Conservation (phyloP, 768 basidiomycete species). For the Hygrocybe punicea region DNA sequence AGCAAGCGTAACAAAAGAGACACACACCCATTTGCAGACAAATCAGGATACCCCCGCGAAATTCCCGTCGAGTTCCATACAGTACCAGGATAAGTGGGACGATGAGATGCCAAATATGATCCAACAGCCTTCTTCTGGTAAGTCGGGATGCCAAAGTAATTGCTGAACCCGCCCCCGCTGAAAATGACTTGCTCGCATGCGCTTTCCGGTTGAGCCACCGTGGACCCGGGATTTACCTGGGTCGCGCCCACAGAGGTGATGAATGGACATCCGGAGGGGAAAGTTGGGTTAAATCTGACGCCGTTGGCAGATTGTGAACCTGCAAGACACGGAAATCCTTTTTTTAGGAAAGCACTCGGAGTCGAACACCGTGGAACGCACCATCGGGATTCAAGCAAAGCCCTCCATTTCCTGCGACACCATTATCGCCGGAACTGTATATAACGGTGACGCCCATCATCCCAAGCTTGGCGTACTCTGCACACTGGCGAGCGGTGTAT, state of each 20-base stretch:
- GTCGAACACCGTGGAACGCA: constrained; percentile 5
- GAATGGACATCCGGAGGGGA: constrained; percentile 33
- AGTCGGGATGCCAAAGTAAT: constrained; percentile 38
- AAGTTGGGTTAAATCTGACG: constrained; percentile 36
- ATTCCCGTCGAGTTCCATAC: constrained; percentile 34
- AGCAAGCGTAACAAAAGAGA: neutral
- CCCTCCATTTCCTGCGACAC: constrained; percentile 44
- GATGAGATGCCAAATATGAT: neutral
- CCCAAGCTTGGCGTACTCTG: constrained; percentile 54
- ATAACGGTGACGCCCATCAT: constrained; percentile 58
- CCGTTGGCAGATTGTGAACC: constrained; percentile 28
- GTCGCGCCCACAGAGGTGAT: constrained; percentile 45
- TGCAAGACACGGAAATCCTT: constrained; percentile 2
- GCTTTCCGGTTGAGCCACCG: constrained; percentile 32
- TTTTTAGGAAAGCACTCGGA: neutral
- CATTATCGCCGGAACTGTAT: constrained; percentile 58
- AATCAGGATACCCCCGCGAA: constrained; percentile 49
- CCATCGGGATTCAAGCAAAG: constrained; percentile 46
- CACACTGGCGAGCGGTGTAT: constrained; percentile 45
- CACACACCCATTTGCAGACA: constrained; percentile 41
- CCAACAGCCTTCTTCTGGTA: constrained; percentile 39
- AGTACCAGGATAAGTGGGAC: constrained; percentile 19
- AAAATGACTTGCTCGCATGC: constrained; percentile 38
- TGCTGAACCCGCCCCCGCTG: constrained; percentile 40
- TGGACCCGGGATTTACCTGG: constrained; percentile 33